Evolutionary conservation across 202 grass and related monocot genomes (phyloP).

Genomic region (Tripidium arundinaceum): DNA sequence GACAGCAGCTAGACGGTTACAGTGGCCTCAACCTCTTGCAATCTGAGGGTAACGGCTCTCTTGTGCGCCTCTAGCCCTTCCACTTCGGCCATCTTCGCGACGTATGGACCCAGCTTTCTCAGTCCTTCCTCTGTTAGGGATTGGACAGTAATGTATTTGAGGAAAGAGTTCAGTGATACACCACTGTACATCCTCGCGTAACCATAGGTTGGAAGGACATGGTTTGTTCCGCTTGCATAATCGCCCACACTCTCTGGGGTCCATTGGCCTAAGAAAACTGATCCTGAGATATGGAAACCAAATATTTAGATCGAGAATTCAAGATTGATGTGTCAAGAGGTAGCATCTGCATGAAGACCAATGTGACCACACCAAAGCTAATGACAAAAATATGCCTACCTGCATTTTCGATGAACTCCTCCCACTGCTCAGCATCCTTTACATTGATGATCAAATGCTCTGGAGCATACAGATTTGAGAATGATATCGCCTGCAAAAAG

Average conservation of each 20-base stretch:
- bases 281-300: slow-evolving; percentile 40
- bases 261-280: slow-evolving; percentile 90
- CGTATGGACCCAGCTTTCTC: too few relatives aligned
- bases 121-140: too few relatives aligned
- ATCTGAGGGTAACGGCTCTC: too few relatives aligned
- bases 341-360: not conserved
- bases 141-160: slow-evolving; percentile 90
- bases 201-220: slow-evolving; percentile 92
- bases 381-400: slow-evolving; percentile 39
- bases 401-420: slow-evolving; percentile 75
- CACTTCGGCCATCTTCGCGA: too few relatives aligned
- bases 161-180: slow-evolving; percentile 82
- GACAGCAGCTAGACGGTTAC: too few relatives aligned
- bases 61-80: too few relatives aligned
- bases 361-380: not conserved
- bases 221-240: slow-evolving; percentile 85
- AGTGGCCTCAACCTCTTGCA: too few relatives aligned
- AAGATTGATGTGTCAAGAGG: not conserved
- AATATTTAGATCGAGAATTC: not conserved
- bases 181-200: slow-evolving; percentile 97
- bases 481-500: slow-evolving; percentile 60
- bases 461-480: slow-evolving; percentile 95
- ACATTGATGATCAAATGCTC: slow-evolving; percentile 97
- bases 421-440: slow-evolving; percentile 79
- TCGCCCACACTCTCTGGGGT: slow-evolving; percentile 92